phyloP scores from a whole-genome alignment of 2,329 filamentous ascomycete genomes.

The Alternaria tenuissima region DNA sequence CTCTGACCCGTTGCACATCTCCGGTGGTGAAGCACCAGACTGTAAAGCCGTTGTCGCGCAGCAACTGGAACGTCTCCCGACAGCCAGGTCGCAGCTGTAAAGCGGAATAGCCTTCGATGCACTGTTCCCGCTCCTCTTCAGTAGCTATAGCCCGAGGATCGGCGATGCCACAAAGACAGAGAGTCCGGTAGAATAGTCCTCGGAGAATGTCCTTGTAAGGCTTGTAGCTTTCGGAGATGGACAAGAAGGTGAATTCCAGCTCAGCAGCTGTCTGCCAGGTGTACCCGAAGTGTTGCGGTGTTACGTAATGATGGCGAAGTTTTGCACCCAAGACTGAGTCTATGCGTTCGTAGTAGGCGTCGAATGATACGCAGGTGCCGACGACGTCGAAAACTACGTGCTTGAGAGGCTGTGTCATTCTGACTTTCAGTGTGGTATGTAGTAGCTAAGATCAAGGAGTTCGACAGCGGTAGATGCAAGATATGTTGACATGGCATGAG shows the following conservation, averaged over 20 bases:
- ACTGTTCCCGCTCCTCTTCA: constrained; percentile 17
- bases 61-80: constrained; percentile 12
- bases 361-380: constrained; percentile 22
- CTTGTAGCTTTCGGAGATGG: constrained; percentile 17
- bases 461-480: not conserved
- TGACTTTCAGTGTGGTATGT: not conserved
- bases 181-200: constrained; percentile 21
- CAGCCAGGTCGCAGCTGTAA: constrained; percentile 12
- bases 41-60: constrained; percentile 18
- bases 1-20: constrained; percentile 49
- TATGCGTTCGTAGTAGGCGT: constrained; percentile 21
- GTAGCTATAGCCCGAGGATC: constrained; percentile 12
- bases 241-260: constrained; percentile 26
- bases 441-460: not conserved
- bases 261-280: constrained; percentile 25
- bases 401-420: constrained; percentile 12
- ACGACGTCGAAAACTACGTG: constrained; percentile 23
- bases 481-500: not conserved
- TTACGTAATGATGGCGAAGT: constrained; percentile 13
- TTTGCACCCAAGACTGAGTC: constrained; percentile 15
- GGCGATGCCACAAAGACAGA: constrained; percentile 13
- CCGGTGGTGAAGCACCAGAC: constrained; percentile 23
- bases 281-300: constrained; percentile 20
- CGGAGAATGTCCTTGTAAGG: constrained; percentile 19
- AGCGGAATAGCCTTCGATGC: constrained; percentile 18